Base-by-base conservation (phyloP, 2,329 filamentous ascomycete species). In the Talaromyces sp. region DNA sequence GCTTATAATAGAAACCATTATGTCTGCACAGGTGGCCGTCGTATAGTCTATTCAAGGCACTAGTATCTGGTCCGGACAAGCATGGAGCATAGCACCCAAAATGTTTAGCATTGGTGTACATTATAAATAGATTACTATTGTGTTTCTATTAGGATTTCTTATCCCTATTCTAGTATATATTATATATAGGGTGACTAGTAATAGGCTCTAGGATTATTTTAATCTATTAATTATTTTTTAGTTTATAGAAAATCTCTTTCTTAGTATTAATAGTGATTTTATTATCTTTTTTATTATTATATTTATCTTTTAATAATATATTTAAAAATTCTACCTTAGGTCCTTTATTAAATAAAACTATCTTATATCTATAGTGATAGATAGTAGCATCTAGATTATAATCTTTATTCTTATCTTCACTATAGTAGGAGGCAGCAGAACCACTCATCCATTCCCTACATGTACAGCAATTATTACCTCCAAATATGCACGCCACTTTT, bases 61-160 rank as follows among this genome's bases (percentile, higher is more conserved):
- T 51, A 75, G 74, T 60, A 73, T 78, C 41, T 81, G 78, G 78
- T 77, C 73, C 22, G 78, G 79, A n/a, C 73, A 77, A 11, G 66
- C 73, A 2, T 77, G 72, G 70, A 65, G 68, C 17, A 66, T 78
- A 17, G 72, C 76, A 4, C 69, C 73, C 40, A 63, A 75, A 15
- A 69, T 80, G 62, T 80, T 77, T 63, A 70, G 67, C 43, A 60
- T 74, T 28, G 73, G 70, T 15, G 66, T 65, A 0, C 68, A 65
- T 13, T 78, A 77, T 60, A 63, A 70, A 46, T 70, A 67, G 63
- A 69, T 79, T 0, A 74, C 76, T 0, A 62, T 79, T 8, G 66
- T 71, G 9, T 70, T 76, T 46, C 65, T 78, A 0, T 48, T 80
- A 17, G 79, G 79, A 33, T 75, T 79, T 59, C 36, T 73, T 11